Percentiles rank a stretch among this genome's conserved stretches.
Conservation (phyloP, 768 basidiomycete species). For the Boletellus ananiceps region DNA sequence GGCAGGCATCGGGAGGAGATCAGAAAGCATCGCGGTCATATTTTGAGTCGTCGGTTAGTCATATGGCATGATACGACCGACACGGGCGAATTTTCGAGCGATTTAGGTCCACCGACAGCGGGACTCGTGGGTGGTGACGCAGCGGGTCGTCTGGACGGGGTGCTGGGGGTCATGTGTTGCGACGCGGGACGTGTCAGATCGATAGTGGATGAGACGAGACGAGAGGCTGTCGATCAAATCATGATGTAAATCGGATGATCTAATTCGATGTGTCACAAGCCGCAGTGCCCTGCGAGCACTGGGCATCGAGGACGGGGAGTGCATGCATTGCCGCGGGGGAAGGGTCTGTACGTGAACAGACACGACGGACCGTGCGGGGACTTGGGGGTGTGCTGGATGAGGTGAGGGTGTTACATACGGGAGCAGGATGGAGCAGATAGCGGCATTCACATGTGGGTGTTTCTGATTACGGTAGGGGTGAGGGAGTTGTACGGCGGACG, state of each 20-base stretch:
- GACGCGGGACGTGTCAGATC: slow-evolving; percentile 23
- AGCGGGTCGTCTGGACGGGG: slow-evolving; percentile 3
- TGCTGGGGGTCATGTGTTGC: slow-evolving; percentile 21
- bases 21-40: slow-evolving; percentile 14
- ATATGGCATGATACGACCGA: not conserved
- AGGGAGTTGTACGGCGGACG: slow-evolving; percentile 30
- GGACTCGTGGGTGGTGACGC: not conserved
- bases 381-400: slow-evolving; percentile 31
- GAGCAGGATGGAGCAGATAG: slow-evolving; percentile 21
- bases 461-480: slow-evolving; percentile 30
- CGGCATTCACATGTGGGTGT: slow-evolving; percentile 35
- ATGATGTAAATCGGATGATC: slow-evolving; percentile 19
- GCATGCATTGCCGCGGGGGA: slow-evolving; percentile 25
- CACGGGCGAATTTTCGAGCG: slow-evolving; percentile 1
- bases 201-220: slow-evolving; percentile 10
- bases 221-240: slow-evolving; percentile 20
- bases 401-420: slow-evolving; percentile 32
- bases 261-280: slow-evolving; percentile 25
- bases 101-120: slow-evolving; percentile 9
- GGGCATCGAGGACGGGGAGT: slow-evolving; percentile 3
- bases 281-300: slow-evolving; percentile 9
- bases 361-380: slow-evolving; percentile 32
- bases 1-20: slow-evolving; percentile 16
- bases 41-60: slow-evolving; percentile 6
- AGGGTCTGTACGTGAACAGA: slow-evolving; percentile 34